A percentile compares a stretch with the other conserved stretches of the same genome.
These are phyloP conservation scores for Adansonia rubrostipa DNA, from an alignment of 441 rosid genomes.

Conservation along the genomic window DNA sequence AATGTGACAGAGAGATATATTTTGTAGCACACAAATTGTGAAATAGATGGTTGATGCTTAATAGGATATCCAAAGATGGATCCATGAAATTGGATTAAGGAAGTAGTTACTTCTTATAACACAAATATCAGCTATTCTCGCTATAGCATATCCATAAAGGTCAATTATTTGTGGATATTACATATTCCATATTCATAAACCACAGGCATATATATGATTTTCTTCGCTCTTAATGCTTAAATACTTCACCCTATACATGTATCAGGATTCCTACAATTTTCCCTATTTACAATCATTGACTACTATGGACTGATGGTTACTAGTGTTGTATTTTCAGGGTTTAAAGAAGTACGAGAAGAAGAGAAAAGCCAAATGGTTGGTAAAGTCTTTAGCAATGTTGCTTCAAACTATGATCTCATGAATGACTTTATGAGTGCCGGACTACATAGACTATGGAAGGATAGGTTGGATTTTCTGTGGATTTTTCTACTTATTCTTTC, in stretches of 20 bases:
- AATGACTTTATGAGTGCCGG: constrained; percentile 97
- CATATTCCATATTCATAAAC: not conserved
- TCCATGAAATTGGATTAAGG: not conserved
- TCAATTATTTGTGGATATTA: not conserved
- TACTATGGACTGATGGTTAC: constrained; percentile 8
- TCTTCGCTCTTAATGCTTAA: not conserved
- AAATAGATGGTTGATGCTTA: not conserved
- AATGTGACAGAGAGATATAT: not conserved
- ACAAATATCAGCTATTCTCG: not conserved
- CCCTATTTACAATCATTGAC: not conserved
- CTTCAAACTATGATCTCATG: constrained; percentile 95
- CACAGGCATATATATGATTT: not conserved
- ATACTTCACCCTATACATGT: not conserved
- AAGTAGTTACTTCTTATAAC: not conserved
- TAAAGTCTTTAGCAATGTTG: constrained; percentile 82
- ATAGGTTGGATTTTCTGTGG: constrained; percentile 55
- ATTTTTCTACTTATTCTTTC: constrained; percentile 13
- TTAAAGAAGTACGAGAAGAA: constrained; percentile 83
- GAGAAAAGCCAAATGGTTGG: constrained; percentile 86
- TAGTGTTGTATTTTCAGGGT: constrained; percentile 54
- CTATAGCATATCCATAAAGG: not conserved
- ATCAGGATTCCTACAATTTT: not conserved
- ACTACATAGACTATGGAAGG: constrained; percentile 93
- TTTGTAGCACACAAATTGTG: not conserved
- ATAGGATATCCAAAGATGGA: not conserved